Percentiles rank a stretch among this genome's conserved stretches.
These are phyloP conservation scores for Thalassiosira profunda DNA, from an alignment of 108 stramenopile genomes.

Conservation along the genomic window DNA sequence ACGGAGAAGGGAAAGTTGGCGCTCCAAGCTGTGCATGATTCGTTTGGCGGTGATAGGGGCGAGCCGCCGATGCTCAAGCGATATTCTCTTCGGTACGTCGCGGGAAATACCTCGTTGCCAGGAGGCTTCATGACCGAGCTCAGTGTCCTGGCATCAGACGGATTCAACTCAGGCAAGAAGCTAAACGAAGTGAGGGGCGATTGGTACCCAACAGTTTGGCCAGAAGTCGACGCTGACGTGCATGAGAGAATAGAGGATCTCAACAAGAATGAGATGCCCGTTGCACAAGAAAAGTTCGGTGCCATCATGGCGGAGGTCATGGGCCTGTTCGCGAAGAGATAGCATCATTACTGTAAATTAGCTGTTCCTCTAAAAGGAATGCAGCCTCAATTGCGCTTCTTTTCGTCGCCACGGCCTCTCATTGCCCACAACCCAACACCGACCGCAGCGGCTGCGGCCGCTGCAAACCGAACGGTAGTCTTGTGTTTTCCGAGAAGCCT, in stretches of 20 bases:
- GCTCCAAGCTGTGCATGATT: background rate
- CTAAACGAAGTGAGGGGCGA: background rate
- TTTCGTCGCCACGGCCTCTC: constrained; percentile 17
- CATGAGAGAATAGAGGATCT: background rate
- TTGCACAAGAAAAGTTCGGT: constrained; percentile 5
- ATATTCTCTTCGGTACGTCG: constrained; percentile 1
- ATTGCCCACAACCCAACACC: constrained; percentile 17
- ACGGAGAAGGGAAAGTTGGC: constrained; percentile 3
- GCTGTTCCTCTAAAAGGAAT: no score
- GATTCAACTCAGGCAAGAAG: background rate
- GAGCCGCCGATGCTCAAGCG: background rate
- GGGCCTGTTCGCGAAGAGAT: no score
- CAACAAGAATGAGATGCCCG: background rate
- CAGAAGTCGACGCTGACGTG: constrained; percentile 2
- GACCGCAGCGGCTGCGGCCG: constrained; percentile 30
- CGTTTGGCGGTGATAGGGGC: background rate
- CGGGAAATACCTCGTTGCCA: background rate
- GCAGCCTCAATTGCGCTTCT: constrained; percentile 34
- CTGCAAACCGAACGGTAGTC: constrained; percentile 21
- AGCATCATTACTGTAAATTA: no score
- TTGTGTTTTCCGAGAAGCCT: constrained; percentile 20
- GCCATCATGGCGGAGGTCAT: constrained; percentile 7
- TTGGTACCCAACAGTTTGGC: constrained; percentile 2
- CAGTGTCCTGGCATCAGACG: constrained; percentile 1
- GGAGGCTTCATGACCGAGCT: constrained; percentile 4